phyloP scores from a whole-genome alignment of 2,329 filamentous ascomycete species.

The Paecilomyces niveus region DNA sequence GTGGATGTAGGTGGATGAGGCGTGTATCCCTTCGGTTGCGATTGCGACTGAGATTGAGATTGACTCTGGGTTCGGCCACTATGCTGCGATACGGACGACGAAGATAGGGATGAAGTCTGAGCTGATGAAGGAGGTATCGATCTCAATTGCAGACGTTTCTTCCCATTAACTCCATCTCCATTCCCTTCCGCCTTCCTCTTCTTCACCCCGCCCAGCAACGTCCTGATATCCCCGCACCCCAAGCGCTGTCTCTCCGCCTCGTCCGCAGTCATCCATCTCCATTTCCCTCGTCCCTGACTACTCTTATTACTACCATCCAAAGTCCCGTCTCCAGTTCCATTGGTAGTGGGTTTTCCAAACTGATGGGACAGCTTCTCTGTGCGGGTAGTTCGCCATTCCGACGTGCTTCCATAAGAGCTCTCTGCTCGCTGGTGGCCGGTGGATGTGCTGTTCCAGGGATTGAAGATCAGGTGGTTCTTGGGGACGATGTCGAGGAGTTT shows the following conservation, averaged over 20 bases:
- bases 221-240: conserved; percentile 37
- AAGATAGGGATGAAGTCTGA: too few species aligned
- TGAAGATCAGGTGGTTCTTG: conserved; percentile 27
- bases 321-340: conserved; percentile 52
- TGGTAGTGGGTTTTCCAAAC: conserved; percentile 57
- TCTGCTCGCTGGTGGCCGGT: conserved; percentile 76
- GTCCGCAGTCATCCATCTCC: conserved; percentile 37
- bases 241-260: conserved; percentile 14
- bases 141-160: conserved; percentile 6
- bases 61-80: background rate
- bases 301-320: conserved; percentile 49
- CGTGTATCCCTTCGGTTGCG: background rate
- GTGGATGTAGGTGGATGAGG: background rate
- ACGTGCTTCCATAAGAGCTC: conserved; percentile 53
- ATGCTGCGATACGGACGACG: background rate
- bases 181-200: conserved; percentile 24
- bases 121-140: too few species aligned
- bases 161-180: conserved; percentile 8
- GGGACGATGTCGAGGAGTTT: conserved; percentile 2
- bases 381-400: conserved; percentile 65
- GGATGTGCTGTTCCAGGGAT: conserved; percentile 57
- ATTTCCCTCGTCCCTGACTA: conserved; percentile 46
- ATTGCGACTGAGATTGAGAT: background rate
- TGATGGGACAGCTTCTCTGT: conserved; percentile 63
- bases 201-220: conserved; percentile 41